These are phyloP conservation scores for Lablab purpureus DNA, from an alignment of 306 rosid genomes.

Conservation along the genomic window DNA sequence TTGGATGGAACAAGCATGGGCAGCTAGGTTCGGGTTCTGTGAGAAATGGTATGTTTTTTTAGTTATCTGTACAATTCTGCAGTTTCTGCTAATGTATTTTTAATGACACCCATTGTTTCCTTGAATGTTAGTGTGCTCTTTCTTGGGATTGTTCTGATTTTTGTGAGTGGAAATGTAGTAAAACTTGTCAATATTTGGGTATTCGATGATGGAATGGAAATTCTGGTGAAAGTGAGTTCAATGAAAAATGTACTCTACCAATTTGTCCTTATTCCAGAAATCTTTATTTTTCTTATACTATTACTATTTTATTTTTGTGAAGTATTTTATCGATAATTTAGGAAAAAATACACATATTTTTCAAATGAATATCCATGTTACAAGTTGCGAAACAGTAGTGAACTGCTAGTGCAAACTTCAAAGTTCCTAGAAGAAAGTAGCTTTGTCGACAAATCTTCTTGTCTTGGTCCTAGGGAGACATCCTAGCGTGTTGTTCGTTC, in stretches of 20 bases:
- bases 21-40: slow-evolving; percentile 89
- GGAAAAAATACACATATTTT: background rate
- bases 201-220: background rate
- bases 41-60: slow-evolving; percentile 68
- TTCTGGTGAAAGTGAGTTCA: background rate
- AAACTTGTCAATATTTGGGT: background rate
- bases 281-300: background rate
- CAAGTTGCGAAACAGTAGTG: background rate
- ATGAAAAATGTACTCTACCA: background rate
- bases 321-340: background rate
- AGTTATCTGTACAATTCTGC: background rate
- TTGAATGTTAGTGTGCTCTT: slow-evolving; percentile 14
- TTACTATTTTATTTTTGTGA: background rate
- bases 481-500: too few relatives aligned
- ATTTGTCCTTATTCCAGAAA: background rate
- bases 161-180: slow-evolving; percentile 1
- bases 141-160: slow-evolving; percentile 19
- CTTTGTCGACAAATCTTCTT: too few relatives aligned
- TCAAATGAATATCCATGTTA: background rate
- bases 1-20: slow-evolving; percentile 99
- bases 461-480: too few relatives aligned
- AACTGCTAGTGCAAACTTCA: background rate
- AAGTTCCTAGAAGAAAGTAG: background rate
- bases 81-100: slow-evolving; percentile 17
- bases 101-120: slow-evolving; percentile 26